Conservation (phyloP, 2,329 filamentous ascomycete genomes). For the Penicillium sp. region DNA sequence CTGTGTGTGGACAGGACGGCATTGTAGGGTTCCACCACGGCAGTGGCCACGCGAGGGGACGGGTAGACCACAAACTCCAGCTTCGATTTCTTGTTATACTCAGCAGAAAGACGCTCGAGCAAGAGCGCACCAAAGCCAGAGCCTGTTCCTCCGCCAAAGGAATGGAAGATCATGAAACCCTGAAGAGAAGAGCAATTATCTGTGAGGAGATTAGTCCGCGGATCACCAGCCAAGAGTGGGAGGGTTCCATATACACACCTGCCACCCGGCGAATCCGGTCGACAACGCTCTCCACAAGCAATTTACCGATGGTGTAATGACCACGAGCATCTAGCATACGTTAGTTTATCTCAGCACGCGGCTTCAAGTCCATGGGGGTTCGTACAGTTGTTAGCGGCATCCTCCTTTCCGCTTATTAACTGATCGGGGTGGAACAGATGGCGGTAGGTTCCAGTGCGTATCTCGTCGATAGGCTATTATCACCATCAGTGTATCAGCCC, state of each 20-base stretch:
- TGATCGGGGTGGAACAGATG: slow-evolving; percentile 97
- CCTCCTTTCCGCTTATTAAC: slow-evolving; percentile 99
- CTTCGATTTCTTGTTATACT: slow-evolving; percentile 99
- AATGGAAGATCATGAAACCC: slow-evolving; percentile 99
- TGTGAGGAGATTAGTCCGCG: neutral
- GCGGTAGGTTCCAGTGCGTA: slow-evolving; percentile 94
- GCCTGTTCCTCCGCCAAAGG: slow-evolving; percentile 96
- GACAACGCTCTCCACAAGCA: slow-evolving; percentile 95
- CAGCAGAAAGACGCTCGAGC: slow-evolving; percentile 97
- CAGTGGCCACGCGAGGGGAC: slow-evolving; percentile 91
- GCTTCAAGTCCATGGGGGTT: neutral
- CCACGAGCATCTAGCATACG: slow-evolving; percentile 69
- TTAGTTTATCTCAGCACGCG: neutral
- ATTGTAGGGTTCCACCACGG: slow-evolving; percentile 99
- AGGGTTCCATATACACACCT: slow-evolving; percentile 35
- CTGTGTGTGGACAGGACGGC: slow-evolving; percentile 98
- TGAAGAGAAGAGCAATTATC: slow-evolving; percentile 96
- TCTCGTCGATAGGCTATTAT: slow-evolving; percentile 69
- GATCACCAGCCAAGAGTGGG: neutral
- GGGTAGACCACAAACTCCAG: slow-evolving; percentile 99
- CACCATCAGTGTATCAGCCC: neutral
- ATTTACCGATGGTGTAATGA: slow-evolving; percentile 99
- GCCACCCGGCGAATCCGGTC: slow-evolving; percentile 97
- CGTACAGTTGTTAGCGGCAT: slow-evolving; percentile 95
- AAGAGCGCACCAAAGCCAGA: slow-evolving; percentile 97